Evolutionary conservation across 2,329 filamentous ascomycete genomes (phyloP), one percentile per base, ranked within the genome.

Genomic region (Xylaria sp.): DNA sequence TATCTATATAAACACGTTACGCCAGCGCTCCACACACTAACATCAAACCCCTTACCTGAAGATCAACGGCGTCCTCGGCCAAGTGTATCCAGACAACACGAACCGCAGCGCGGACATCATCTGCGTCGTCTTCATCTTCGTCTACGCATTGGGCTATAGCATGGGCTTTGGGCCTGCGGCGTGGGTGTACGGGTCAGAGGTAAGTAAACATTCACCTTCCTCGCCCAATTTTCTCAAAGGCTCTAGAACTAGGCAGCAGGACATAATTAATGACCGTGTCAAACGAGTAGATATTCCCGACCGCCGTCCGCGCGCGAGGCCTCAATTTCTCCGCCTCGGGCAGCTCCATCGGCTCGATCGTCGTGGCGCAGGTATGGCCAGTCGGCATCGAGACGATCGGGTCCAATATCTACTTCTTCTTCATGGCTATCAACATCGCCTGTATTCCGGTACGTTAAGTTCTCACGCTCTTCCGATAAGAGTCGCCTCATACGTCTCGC

Each of bases 131-230:
- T 88, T 88, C 74, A 85, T 89, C 50, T 89, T 89, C 74, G 78
- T 89, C 52, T 89, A 88, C 75, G 85, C 86, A 8, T 81, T 89
- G 60, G 87, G 87, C 0, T 89, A 87, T 74, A 87, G 85, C 60
- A 80, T 89, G 70, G 86, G 87, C 0, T 87, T 89, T 52, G 87
- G 87, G 0, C 86, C 87, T 0, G 84, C 86, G 0, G 82, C 86
- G 0, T 89, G 87, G 87, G 85, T 89, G 0, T 89, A 89, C 69
- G 85, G 85, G n/a, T 83, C 86, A 0, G 87, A 89, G 79, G 85
- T 87, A 2, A 48, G 13, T 28, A 28, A 28, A 39, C 46, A 25
- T 18, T 41, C 20, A 3, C 12, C 12, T 34, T 34, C 25, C 6
- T 37, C 32, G 2, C 15, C 2, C 28, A 15, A 12, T n/a, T 12